A percentile compares a stretch with the other conserved stretches of the same genome.
Evolutionary conservation across 495 filamentous ascomycete genomes (phyloP).

Genomic region (Mytilinidion resinicola): DNA sequence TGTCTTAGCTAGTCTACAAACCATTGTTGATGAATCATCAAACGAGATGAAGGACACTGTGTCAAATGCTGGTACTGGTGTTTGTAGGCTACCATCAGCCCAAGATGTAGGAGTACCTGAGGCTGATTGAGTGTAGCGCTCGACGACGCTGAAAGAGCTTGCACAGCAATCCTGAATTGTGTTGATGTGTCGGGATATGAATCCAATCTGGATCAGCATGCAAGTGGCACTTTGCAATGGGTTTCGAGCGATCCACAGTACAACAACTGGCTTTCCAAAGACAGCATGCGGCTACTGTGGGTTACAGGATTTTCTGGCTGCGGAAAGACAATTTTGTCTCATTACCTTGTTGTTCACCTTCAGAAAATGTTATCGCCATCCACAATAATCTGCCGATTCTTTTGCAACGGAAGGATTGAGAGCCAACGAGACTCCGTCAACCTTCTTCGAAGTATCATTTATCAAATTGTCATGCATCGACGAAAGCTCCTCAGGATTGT

Average conservation of each 20-base stretch:
- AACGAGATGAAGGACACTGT: no score
- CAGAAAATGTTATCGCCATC: background rate
- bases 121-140: no score
- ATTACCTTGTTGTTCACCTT: constrained; percentile 16
- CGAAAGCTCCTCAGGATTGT: constrained; percentile 19
- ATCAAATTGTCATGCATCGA: constrained; percentile 19
- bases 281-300: constrained; percentile 20
- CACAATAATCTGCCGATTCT: constrained; percentile 19
- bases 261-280: constrained; percentile 9
- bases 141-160: constrained; percentile 8
- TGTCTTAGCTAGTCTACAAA: no score
- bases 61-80: no score
- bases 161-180: constrained; percentile 12
- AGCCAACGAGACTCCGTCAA: constrained; percentile 11
- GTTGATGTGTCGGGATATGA: constrained; percentile 15
- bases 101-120: no score
- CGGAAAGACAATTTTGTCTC: constrained; percentile 23
- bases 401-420: constrained; percentile 19
- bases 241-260: constrained; percentile 17
- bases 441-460: constrained; percentile 16
- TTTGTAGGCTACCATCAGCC: no score
- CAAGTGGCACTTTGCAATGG: constrained; percentile 20
- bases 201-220: constrained; percentile 2
- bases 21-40: background rate
- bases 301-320: constrained; percentile 23